Base-by-base conservation (phyloP, 1,139 yeast species). In the Yamadazyma sp. region DNA sequence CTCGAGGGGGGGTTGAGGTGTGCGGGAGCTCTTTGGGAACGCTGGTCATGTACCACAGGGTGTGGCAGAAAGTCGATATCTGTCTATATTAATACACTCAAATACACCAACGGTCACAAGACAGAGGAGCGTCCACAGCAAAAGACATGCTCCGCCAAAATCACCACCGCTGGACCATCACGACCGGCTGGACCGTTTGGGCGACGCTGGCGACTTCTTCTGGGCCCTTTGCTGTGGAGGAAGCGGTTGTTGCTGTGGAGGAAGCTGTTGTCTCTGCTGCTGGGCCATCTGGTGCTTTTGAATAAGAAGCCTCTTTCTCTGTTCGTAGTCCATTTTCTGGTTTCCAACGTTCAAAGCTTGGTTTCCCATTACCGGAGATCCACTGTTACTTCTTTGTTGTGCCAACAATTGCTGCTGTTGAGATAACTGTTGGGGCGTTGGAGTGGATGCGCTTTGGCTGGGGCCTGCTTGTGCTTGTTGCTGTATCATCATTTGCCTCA, bases 271-370 rank as follows among this genome's bases (percentile, higher is more conserved):
- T 31, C 50, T 50, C 31, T 51, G 54, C 18, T 26, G 36, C 30
- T 29, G 33, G 3, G 17, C 20, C 39, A 54, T 56, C 38, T 56
- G 61, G 15, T 58, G 64, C 37, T 56, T 56, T 37, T 60, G 64
- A 12, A 60, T 53, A 39, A 60, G 50, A 16, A 58, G 46, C 32
- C 60, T 48, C 48, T 60, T 60, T 23, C 64, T 48, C 38, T 60
- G 59, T 34, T 62, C 65, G 38, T 61, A 61, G 36, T 64, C 64
- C 36, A 58, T 45, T 38, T 59, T 58, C 8, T 60, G 45, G 27
- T 51, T 54, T 20, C 48, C 51, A 36, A 48, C 38, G 20, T 50
- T 59, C 42, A 59, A 43, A 7, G 54, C 48, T 14, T 53, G 52
- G 25, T 47, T 45, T 4, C 48, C 47, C 32, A 45, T 38, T 16